Evolutionary conservation across 352 stramenopile genomes (phyloP).

Genomic region (Phytophthora ramorum): DNA sequence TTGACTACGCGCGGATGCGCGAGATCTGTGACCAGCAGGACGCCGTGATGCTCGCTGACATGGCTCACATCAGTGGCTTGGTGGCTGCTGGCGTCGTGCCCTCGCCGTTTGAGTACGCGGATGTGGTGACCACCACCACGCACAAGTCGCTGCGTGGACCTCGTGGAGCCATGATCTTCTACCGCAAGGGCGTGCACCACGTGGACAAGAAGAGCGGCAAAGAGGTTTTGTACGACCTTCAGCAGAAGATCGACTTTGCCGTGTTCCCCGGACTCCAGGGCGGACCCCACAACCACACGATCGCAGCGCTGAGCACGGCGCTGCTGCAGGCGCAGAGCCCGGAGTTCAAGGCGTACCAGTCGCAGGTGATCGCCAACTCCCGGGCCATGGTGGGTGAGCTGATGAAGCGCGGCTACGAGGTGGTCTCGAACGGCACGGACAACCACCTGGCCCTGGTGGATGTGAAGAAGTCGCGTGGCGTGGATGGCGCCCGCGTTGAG

Average conservation of each 20-base stretch:
- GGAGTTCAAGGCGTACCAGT: conserved; percentile 98
- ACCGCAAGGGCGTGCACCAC: conserved; percentile 94
- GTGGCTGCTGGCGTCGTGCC: conserved; percentile 96
- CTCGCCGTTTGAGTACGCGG: conserved; percentile 97
- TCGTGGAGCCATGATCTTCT: conserved; percentile 99
- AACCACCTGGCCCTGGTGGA: conserved; percentile 99
- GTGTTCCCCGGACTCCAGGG: conserved; percentile 99
- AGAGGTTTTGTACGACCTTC: conserved; percentile 93
- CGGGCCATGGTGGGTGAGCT: conserved; percentile 91
- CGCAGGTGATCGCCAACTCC: conserved; percentile 94
- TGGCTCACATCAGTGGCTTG: conserved; percentile 99
- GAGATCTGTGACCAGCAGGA: conserved; percentile 95
- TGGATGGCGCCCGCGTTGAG: conserved; percentile 97
- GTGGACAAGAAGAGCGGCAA: conserved; percentile 96
- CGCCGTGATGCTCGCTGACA: conserved; percentile 98
- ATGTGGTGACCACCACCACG: conserved; percentile 99
- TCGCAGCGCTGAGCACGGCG: conserved; percentile 97
- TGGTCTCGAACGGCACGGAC: conserved; percentile 98
- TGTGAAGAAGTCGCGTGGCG: conserved; percentile 94
- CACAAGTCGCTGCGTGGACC: conserved; percentile 99
- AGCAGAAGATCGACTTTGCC: conserved; percentile 99
- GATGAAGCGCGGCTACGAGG: conserved; percentile 92
- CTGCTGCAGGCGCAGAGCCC: conserved; percentile 95
- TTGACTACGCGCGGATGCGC: conserved; percentile 99
- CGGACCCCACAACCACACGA: conserved; percentile 99